These are phyloP conservation scores for Calonectria ilicicola DNA, from an alignment of 2,329 filamentous ascomycete species.

Conservation along the genomic window DNA sequence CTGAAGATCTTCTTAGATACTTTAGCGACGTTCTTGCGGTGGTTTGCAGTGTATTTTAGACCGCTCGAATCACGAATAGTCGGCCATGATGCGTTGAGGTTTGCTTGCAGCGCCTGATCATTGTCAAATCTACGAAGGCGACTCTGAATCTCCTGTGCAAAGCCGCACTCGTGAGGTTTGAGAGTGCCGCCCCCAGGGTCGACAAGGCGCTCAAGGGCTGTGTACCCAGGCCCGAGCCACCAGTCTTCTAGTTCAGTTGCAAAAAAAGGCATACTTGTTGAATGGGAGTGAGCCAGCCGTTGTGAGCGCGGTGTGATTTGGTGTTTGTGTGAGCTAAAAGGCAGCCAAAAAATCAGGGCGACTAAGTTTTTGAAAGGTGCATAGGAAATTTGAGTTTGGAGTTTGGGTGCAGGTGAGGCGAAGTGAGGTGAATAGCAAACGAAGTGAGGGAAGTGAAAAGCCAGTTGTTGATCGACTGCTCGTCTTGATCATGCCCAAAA, in stretches of 20 bases:
- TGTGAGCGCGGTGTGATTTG: not conserved
- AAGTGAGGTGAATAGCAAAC: not conserved
- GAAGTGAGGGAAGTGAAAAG: too few relatives aligned
- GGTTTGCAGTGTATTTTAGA: conserved; percentile 40
- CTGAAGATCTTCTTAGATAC: conserved; percentile 43
- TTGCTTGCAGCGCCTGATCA: conserved; percentile 30
- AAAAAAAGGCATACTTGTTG: conserved; percentile 44
- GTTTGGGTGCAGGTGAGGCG: too few relatives aligned
- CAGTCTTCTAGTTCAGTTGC: conserved; percentile 48
- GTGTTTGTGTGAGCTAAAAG: not conserved
- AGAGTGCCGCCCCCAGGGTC: conserved; percentile 27
- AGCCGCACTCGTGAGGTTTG: conserved; percentile 46
- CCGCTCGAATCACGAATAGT: conserved; percentile 26
- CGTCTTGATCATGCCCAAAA: not conserved
- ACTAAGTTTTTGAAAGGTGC: not conserved
- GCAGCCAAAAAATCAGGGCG: not conserved
- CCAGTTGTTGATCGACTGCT: not conserved
- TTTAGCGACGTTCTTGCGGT: conserved; percentile 43
- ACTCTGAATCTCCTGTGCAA: conserved; percentile 45
- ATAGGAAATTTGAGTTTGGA: not conserved
- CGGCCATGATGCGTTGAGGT: conserved; percentile 35
- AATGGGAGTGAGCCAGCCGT: not conserved
- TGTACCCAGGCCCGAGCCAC: conserved; percentile 47
- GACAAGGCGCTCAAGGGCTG: conserved; percentile 43
- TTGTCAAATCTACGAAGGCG: conserved; percentile 49